Percentiles rank a stretch among this genome's conserved stretches.
These are phyloP conservation scores for Raffaelea arxii DNA, from an alignment of 2,329 filamentous ascomycete genomes.

Conservation along the genomic window DNA sequence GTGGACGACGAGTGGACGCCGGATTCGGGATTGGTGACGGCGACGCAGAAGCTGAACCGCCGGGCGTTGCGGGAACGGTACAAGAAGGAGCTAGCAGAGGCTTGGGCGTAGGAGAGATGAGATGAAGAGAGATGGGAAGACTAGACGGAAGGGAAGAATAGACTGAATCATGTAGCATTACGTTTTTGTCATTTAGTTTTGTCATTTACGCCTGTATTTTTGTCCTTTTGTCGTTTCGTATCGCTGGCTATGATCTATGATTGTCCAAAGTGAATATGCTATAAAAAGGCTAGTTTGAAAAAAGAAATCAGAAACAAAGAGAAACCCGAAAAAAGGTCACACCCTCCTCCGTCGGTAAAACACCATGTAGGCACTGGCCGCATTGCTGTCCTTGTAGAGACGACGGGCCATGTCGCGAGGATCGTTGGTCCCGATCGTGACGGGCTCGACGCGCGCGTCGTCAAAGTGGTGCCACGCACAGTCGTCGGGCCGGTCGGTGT, in stretches of 20 bases:
- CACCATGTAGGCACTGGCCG: conserved; percentile 14
- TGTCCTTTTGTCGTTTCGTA: conserved; percentile 7
- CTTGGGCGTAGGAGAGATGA: conserved; percentile 14
- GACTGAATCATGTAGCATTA: neutral
- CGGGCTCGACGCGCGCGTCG: conserved; percentile 23
- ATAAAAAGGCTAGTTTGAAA: no score
- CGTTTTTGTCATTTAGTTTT: neutral
- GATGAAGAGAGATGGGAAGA: neutral
- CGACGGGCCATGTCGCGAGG: conserved; percentile 12
- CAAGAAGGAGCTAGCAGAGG: conserved; percentile 39
- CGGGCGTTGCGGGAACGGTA: conserved; percentile 40
- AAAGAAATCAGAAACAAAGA: no score
- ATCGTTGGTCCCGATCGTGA: conserved; percentile 14
- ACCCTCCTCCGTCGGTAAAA: conserved; percentile 13
- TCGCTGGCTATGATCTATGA: no score
- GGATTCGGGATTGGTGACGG: conserved; percentile 43
- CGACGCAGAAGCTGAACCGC: conserved; percentile 53
- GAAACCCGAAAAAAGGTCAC: no score
- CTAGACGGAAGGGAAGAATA: conserved; percentile 1
- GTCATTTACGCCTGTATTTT: neutral
- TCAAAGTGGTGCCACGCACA: conserved; percentile 40
- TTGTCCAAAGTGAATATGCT: no score
- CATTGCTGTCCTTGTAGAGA: conserved; percentile 12
- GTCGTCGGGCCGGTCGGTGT: conserved; percentile 10
- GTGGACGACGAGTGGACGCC: conserved; percentile 85